Evolutionary conservation across 306 rosid genomes (phyloP).

Genomic region (Hippophae gyantsensis): DNA sequence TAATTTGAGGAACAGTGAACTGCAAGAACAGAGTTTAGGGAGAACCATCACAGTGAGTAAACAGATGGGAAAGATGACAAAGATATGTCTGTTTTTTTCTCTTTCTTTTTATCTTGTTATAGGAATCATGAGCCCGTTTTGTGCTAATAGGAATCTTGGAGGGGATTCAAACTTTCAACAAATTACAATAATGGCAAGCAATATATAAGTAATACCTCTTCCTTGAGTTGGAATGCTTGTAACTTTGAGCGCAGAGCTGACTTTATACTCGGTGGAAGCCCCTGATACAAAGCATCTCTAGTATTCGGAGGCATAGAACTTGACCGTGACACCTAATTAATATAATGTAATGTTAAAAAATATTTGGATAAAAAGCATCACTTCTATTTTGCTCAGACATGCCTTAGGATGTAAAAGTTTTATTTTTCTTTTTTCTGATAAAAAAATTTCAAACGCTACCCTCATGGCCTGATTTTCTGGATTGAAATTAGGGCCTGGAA

Average conservation of each 20-base stretch:
- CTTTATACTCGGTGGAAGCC: conserved; percentile 60
- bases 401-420: too few relatives aligned
- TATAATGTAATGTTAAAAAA: conserved; percentile 13
- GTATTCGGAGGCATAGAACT: conserved; percentile 65
- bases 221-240: conserved; percentile 52
- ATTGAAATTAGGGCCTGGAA: too few relatives aligned
- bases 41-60: neutral
- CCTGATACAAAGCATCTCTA: conserved; percentile 65
- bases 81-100: neutral
- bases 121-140: too few relatives aligned
- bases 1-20: conserved; percentile 58
- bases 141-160: neutral
- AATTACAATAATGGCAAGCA: neutral
- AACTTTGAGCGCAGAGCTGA: conserved; percentile 53
- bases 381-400: too few relatives aligned
- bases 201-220: conserved; percentile 38
- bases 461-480: too few relatives aligned
- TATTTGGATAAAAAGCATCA: too few relatives aligned
- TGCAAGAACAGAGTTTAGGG: conserved; percentile 27
- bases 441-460: too few relatives aligned
- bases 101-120: too few relatives aligned
- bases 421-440: too few relatives aligned
- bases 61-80: neutral
- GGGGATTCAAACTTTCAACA: neutral
- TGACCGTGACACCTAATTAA: conserved; percentile 63